These are phyloP conservation scores for Trichoderma asperellum DNA, from an alignment of 2,329 filamentous ascomycete genomes.

Conservation along the genomic window DNA sequence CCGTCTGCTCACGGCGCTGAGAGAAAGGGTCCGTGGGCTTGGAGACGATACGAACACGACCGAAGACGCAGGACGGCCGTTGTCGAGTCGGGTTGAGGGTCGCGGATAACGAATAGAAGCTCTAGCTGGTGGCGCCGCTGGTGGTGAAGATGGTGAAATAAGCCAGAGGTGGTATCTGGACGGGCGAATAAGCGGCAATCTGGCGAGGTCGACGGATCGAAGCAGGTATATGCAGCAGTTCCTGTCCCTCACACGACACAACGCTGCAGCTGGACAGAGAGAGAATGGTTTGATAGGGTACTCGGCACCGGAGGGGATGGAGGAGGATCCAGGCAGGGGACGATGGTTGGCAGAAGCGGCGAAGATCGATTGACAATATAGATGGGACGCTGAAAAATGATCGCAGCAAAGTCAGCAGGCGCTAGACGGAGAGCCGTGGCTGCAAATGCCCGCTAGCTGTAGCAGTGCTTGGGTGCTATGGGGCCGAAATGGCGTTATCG, in stretches of 20 bases:
- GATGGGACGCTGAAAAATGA: slow-evolving; percentile 1
- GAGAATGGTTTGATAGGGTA: not conserved
- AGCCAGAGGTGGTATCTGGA: slow-evolving; percentile 3
- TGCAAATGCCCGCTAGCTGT: not conserved
- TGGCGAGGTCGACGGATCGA: not conserved
- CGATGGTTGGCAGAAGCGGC: slow-evolving; percentile 4
- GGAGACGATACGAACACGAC: slow-evolving; percentile 19
- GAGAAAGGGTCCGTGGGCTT: slow-evolving; percentile 7
- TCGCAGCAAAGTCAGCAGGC: slow-evolving; percentile 6
- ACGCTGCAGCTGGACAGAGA: not conserved
- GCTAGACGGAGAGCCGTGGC: not conserved
- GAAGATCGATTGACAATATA: slow-evolving; percentile 8
- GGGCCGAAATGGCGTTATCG: slow-evolving; percentile 47
- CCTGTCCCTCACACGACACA: slow-evolving; percentile 17
- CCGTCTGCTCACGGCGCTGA: not conserved
- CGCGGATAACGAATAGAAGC: slow-evolving; percentile 14
- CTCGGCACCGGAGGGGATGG: slow-evolving; percentile 4
- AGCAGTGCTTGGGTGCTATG: slow-evolving; percentile 40
- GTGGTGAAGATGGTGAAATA: slow-evolving; percentile 21
- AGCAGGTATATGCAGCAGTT: not conserved
- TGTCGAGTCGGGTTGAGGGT: not conserved
- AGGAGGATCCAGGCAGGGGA: slow-evolving; percentile 16
- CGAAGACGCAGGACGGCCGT: not conserved
- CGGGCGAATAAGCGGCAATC: not conserved
- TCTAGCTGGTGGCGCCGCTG: not conserved